A percentile compares a stretch with the other conserved stretches of the same genome.
Conservation (phyloP, 2,329 filamentous ascomycete genomes). For the Penicillium expansum region DNA sequence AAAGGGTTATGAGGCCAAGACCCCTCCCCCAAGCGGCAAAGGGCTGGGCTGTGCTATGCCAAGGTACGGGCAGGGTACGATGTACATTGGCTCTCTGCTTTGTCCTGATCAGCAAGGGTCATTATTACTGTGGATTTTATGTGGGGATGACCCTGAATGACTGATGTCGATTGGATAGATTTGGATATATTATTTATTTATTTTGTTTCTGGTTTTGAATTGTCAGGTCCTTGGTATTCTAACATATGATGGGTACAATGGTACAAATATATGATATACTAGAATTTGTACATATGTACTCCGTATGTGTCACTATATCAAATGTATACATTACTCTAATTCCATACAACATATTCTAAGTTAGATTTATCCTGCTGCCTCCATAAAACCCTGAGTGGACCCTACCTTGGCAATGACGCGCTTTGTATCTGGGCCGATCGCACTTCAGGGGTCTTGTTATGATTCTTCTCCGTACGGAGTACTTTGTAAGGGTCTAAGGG, state of each 20-base stretch:
- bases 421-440: conserved; percentile 2
- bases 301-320: background rate
- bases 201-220: background rate
- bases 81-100: conserved; percentile 5
- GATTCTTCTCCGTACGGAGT: too few species aligned
- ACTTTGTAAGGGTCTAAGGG: too few species aligned
- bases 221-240: background rate
- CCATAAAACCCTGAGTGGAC: background rate
- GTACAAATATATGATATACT: background rate
- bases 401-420: conserved; percentile 7
- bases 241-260: background rate
- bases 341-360: too few species aligned
- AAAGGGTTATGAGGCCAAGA: conserved; percentile 7
- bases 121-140: conserved; percentile 1
- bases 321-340: too few species aligned
- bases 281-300: too few species aligned
- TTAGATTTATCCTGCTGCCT: background rate
- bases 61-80: background rate
- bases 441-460: conserved; percentile 3
- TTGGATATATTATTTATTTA: too few species aligned
- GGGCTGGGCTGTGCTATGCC: conserved; percentile 9
- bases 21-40: background rate
- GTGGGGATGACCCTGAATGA: background rate
- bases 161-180: background rate
- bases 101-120: conserved; percentile 15